Evolutionary conservation across 345 rosid species (phyloP).

Genomic region (Murraya paniculata): DNA sequence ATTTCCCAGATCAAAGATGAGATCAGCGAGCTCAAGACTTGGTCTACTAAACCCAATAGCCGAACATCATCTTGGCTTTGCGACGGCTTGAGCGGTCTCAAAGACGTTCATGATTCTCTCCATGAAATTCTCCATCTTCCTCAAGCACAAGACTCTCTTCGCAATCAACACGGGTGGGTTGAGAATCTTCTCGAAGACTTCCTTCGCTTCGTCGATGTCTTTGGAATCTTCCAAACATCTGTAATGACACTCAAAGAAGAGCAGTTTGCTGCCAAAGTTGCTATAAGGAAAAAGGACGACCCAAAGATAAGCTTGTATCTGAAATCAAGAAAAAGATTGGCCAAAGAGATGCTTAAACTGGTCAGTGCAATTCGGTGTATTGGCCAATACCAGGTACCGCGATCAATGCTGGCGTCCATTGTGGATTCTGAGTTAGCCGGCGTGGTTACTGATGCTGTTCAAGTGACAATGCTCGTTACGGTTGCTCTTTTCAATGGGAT

Average conservation of each 20-base stretch:
- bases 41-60: conserved; percentile 22
- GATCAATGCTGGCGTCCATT: conserved; percentile 1
- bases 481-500: conserved; percentile 38
- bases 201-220: conserved; percentile 50
- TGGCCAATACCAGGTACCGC: conserved; percentile 14
- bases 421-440: conserved; percentile 31
- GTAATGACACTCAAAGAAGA: conserved; percentile 44
- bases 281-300: conserved; percentile 51
- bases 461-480: conserved; percentile 41
- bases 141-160: conserved; percentile 46
- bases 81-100: conserved; percentile 39
- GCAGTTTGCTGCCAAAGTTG: conserved; percentile 45
- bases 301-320: conserved; percentile 27
- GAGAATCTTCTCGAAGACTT: conserved; percentile 56
- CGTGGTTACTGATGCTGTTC: conserved; percentile 31
- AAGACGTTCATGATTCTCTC: conserved; percentile 38
- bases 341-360: conserved; percentile 41
- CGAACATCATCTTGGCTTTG: conserved; percentile 39
- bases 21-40: conserved; percentile 27
- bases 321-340: conserved; percentile 37
- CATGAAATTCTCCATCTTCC: conserved; percentile 57
- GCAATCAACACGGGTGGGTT: conserved; percentile 33
- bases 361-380: conserved; percentile 20
- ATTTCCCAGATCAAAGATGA: conserved; percentile 44
- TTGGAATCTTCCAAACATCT: conserved; percentile 49